A percentile compares a stretch with the other conserved stretches of the same genome.
Evolutionary conservation across 768 basidiomycete genomes (phyloP).

Genomic region (Suillus americanus): DNA sequence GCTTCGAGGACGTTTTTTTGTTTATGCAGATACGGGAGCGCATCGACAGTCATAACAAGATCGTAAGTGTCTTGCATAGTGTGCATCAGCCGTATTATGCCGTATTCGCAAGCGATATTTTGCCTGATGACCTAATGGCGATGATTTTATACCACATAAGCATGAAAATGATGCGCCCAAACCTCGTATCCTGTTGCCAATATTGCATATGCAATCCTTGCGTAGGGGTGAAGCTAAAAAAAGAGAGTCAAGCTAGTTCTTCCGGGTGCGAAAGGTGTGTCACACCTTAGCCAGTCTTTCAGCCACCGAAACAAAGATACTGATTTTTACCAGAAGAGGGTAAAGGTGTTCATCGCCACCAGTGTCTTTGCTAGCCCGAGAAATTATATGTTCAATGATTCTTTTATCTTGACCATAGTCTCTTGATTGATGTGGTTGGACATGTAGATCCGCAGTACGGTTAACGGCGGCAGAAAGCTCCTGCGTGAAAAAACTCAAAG

Average conservation of each 20-base stretch:
- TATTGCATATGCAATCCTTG: conserved; percentile 7
- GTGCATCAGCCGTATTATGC: neutral
- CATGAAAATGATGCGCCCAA: neutral
- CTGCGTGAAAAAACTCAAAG: neutral
- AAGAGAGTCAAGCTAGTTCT: neutral
- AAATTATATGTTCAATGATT: neutral
- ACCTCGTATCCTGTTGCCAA: conserved; percentile 8
- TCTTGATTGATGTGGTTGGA: neutral
- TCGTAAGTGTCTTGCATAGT: conserved; percentile 2
- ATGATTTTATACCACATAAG: neutral
- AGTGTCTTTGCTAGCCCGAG: neutral
- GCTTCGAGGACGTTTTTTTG: conserved; percentile 2
- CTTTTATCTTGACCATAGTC: neutral
- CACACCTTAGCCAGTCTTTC: conserved; percentile 7
- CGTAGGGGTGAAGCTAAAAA: conserved; percentile 14
- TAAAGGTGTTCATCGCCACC: neutral
- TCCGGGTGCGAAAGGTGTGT: neutral
- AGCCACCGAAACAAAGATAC: conserved; percentile 6
- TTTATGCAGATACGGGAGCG: neutral
- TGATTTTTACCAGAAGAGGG: conserved; percentile 9
- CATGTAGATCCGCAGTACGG: neutral
- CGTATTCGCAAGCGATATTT: neutral
- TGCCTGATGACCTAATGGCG: neutral
- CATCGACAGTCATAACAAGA: neutral
- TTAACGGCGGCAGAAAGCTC: neutral